Conservation (phyloP, 208 protist genomes). For the Tritrichomonas foetus region DNA sequence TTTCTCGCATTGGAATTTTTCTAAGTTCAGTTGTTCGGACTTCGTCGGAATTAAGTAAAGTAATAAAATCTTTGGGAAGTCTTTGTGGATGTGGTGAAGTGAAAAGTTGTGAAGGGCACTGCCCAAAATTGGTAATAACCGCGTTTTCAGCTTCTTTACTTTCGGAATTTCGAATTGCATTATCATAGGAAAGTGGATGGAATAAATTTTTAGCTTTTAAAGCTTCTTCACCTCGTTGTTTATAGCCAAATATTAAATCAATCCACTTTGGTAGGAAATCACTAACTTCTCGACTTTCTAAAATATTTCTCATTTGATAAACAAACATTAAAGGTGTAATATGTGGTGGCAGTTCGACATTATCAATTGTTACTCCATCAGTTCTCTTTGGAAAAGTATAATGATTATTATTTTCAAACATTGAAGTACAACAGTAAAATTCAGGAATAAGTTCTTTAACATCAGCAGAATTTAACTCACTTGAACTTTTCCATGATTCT, state of each 20-base stretch:
- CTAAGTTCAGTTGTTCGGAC: too few relatives aligned
- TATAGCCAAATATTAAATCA: conserved; percentile 68
- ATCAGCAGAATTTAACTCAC: background rate
- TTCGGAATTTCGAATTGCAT: background rate
- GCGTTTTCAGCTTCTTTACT: background rate
- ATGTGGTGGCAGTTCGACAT: conserved; percentile 49
- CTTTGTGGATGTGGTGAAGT: background rate
- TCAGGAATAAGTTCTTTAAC: background rate
- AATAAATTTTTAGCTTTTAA: background rate
- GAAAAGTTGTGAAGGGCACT: background rate
- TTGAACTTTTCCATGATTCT: background rate
- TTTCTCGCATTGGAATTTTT: too few relatives aligned
- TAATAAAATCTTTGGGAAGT: too few relatives aligned
- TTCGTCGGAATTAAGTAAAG: too few relatives aligned
- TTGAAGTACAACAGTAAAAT: background rate
- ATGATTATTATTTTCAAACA: conserved; percentile 41
- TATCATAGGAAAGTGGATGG: background rate
- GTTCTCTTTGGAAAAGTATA: conserved; percentile 53
- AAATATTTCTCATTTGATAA: conserved; percentile 53
- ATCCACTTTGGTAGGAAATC: conserved; percentile 63
- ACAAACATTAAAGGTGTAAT: conserved; percentile 54
- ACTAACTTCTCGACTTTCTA: conserved; percentile 59
- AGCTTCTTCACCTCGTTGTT: conserved; percentile 50
- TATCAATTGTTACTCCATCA: conserved; percentile 44
- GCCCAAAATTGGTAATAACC: background rate